Evolutionary conservation across 495 filamentous ascomycete genomes (phyloP), one percentile per base, ranked within the genome.

Genomic region (Letharia lupina): DNA sequence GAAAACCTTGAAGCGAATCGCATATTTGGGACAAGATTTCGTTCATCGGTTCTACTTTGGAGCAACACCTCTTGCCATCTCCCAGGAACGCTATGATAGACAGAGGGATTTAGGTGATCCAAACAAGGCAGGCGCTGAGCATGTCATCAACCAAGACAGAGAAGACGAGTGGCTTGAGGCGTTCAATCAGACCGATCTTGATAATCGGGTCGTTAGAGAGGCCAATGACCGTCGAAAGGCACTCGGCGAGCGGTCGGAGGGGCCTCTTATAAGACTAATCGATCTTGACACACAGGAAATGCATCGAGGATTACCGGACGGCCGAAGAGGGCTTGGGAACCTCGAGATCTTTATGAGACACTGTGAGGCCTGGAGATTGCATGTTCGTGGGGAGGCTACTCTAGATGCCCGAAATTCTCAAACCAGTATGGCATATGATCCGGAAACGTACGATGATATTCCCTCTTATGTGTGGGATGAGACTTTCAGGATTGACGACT

Each of bases 291-390:
- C 67, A 1, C 5, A 31, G 28, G 48, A 63, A 33, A 58, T 69
- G 52, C 66, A 68, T 64, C 35, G 13, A 52, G 45, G 63, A 62
- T 12, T 70, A 18, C 71, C 72, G 18, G 47, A 68, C 28, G 70
- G 74, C 13, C 69, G 67, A 58, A 41, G 58, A 12, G 70, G 72
- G 16, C 65, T 77, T 35, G 65, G 63, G 15, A 68, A 58, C 45
- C 74, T 77, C 23, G 75, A 77, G 47, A 35, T 70, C 20, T 74
- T 77, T 42, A 74, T 76, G 61, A 72, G 75, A 47, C 67, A 71
- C 50, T 73, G 71, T 15, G 76, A 74, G 31, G 74, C 73, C 10
- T 77, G 74, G 71, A 69, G 65, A 48, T 47, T 77, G 15, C 68
- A 77, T 60, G 65, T 63, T 11, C 28, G 54, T n/a, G 70, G 70